These are phyloP conservation scores for Russula olivacea DNA, from an alignment of 768 basidiomycete genomes.

Conservation along the genomic window DNA sequence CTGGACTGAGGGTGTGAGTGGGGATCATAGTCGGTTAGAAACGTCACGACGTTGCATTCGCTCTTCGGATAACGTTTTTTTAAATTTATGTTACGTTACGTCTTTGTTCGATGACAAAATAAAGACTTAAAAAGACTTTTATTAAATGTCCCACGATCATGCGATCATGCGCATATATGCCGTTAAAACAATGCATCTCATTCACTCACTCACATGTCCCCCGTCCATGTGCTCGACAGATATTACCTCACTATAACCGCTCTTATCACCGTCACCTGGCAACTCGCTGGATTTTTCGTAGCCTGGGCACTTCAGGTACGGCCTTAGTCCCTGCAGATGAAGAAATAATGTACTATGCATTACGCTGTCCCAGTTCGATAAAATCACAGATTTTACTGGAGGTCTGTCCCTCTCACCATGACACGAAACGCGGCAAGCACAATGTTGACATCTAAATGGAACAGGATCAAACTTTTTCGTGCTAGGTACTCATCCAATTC, in stretches of 20 bases:
- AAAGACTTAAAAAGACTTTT: neutral
- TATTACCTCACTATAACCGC: slow-evolving; percentile 47
- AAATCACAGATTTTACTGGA: slow-evolving; percentile 11
- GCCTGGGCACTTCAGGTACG: slow-evolving; percentile 54
- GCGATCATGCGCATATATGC: neutral
- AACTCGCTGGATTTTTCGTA: slow-evolving; percentile 55
- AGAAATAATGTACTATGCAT: neutral
- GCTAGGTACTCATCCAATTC: slow-evolving; percentile 35
- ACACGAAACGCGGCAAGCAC: neutral
- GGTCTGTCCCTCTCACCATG: neutral
- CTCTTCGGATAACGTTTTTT: neutral
- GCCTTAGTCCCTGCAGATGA: neutral
- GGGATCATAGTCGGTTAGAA: neutral
- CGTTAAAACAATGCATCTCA: too few species aligned
- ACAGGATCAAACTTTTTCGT: slow-evolving; percentile 53
- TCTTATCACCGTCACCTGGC: slow-evolving; percentile 51
- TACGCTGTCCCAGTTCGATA: slow-evolving; percentile 2
- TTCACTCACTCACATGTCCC: neutral
- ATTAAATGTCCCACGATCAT: neutral
- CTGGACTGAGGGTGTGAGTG: slow-evolving; percentile 4
- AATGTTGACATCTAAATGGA: neutral
- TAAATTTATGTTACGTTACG: neutral
- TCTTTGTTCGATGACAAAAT: slow-evolving; percentile 7
- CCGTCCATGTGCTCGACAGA: slow-evolving; percentile 37
- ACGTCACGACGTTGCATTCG: neutral